Percentiles rank a stretch among this genome's conserved stretches.
Conservation (phyloP, 331 rosid genomes). For the Saraca asoca region DNA sequence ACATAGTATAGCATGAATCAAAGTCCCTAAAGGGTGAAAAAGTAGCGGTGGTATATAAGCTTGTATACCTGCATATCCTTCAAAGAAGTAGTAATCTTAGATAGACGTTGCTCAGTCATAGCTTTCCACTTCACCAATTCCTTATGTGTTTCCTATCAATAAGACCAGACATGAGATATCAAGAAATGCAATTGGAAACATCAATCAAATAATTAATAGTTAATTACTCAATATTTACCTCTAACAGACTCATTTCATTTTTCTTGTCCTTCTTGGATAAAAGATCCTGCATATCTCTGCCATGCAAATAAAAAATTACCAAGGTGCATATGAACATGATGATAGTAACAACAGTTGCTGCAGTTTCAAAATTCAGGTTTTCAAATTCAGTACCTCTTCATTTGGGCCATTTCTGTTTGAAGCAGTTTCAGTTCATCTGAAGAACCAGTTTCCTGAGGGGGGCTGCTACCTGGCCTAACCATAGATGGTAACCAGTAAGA, state of each 20-base stretch:
- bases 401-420: constrained; percentile 59
- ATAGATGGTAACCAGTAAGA: constrained; percentile 61
- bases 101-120: constrained; percentile 58
- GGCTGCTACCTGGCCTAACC: constrained; percentile 30
- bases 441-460: constrained; percentile 45
- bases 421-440: constrained; percentile 65
- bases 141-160: constrained; percentile 55
- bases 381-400: constrained; percentile 67
- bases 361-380: constrained; percentile 25
- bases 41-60: neutral
- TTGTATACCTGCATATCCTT: constrained; percentile 71
- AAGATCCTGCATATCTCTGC: constrained; percentile 78
- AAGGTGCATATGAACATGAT: neutral
- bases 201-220: constrained; percentile 11
- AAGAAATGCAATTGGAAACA: constrained; percentile 20
- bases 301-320: constrained; percentile 39
- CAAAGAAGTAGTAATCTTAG: constrained; percentile 62
- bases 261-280: constrained; percentile 49
- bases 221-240: constrained; percentile 53
- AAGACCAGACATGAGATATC: constrained; percentile 28
- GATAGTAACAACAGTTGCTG: constrained; percentile 22
- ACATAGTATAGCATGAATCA: constrained; percentile 11
- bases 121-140: constrained; percentile 68
- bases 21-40: constrained; percentile 25
- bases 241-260: constrained; percentile 45